Conservation (phyloP, 495 filamentous ascomycete species). For the Margaritispora aquatica region DNA sequence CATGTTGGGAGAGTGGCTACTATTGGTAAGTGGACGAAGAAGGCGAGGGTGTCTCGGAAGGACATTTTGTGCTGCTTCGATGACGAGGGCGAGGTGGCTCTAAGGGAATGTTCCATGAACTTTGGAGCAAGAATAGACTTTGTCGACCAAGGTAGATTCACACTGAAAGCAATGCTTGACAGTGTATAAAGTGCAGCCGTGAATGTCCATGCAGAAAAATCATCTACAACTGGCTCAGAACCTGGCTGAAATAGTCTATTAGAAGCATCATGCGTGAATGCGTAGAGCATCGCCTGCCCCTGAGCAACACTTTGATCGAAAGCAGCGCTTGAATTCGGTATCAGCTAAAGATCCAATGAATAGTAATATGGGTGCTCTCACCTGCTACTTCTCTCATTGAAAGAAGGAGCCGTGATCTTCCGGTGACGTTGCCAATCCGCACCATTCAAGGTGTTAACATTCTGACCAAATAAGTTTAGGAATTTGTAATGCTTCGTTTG, state of each 20-base stretch:
- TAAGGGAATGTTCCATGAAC: too few relatives aligned
- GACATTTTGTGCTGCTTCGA: background rate
- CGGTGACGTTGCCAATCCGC: conserved; percentile 35
- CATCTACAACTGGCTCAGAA: conserved; percentile 6
- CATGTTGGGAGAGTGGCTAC: conserved; percentile 1
- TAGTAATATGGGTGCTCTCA: too few relatives aligned
- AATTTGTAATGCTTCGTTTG: conserved; percentile 17
- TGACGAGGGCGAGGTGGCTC: too few relatives aligned
- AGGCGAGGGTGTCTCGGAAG: background rate
- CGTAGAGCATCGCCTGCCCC: conserved; percentile 7
- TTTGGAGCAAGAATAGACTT: background rate
- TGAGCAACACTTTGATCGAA: conserved; percentile 2
- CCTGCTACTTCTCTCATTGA: conserved; percentile 37
- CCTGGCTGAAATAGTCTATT: background rate
- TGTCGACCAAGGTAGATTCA: background rate
- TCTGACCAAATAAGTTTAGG: conserved; percentile 31
- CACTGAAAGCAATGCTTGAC: conserved; percentile 2
- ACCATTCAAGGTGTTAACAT: conserved; percentile 30
- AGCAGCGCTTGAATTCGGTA: background rate
- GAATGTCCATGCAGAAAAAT: conserved; percentile 1
- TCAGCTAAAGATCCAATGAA: too few relatives aligned
- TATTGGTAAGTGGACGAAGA: conserved; percentile 28
- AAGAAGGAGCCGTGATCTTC: conserved; percentile 30
- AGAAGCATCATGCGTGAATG: conserved; percentile 5
- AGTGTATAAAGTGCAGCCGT: background rate